phyloP scores from a whole-genome alignment of 2,329 filamentous ascomycete genomes.

The Clonostachys rhizophaga region DNA sequence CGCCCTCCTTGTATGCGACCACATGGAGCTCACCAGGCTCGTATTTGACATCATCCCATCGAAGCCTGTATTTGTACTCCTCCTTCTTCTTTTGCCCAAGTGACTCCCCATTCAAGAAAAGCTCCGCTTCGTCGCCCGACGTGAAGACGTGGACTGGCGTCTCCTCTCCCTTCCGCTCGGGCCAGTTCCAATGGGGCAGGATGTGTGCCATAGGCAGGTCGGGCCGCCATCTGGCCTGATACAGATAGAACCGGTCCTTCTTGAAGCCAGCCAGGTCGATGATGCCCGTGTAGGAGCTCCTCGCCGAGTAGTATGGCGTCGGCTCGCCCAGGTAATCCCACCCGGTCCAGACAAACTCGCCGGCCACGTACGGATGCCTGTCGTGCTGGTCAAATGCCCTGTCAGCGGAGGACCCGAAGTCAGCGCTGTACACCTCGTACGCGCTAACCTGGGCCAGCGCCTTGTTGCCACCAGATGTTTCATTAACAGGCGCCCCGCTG shows the following conservation, averaged over 20 bases:
- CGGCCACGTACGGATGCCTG: constrained; percentile 40
- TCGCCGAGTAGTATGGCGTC: constrained; percentile 38
- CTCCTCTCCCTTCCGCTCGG: constrained; percentile 34
- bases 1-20: constrained; percentile 39
- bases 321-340: constrained; percentile 47
- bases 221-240: constrained; percentile 48
- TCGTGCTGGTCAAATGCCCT: constrained; percentile 48
- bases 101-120: constrained; percentile 46
- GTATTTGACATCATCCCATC: constrained; percentile 47
- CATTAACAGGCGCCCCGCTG: constrained; percentile 28
- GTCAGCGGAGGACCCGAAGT: constrained; percentile 43
- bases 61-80: constrained; percentile 37
- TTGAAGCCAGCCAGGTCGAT: constrained; percentile 52
- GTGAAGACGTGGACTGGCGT: constrained; percentile 52
- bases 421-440: constrained; percentile 45
- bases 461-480: constrained; percentile 30
- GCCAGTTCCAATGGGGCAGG: constrained; percentile 53
- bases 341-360: constrained; percentile 49
- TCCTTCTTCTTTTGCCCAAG: constrained; percentile 30
- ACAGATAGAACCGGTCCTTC: constrained; percentile 51
- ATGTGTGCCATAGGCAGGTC: constrained; percentile 43
- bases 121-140: constrained; percentile 45
- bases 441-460: constrained; percentile 31
- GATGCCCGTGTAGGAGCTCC: constrained; percentile 51
- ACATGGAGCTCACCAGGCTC: constrained; percentile 39